These are phyloP conservation scores for Penicillium sp. DNA, from an alignment of 2,329 filamentous ascomycete species.

Conservation along the genomic window DNA sequence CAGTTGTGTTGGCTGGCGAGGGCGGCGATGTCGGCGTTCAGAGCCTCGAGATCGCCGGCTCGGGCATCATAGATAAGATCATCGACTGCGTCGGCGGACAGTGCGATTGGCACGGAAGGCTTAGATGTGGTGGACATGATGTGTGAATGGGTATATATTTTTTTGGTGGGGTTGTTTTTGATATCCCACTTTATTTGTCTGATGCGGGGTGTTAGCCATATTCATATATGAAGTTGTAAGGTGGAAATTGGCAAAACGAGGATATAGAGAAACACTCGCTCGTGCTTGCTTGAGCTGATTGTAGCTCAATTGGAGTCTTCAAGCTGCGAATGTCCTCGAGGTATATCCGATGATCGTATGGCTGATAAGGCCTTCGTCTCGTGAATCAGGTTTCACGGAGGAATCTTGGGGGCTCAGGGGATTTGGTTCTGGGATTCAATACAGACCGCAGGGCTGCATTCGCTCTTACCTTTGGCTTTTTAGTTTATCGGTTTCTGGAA, in stretches of 20 bases:
- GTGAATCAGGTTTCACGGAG: not conserved
- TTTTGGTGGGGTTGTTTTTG: constrained; percentile 7
- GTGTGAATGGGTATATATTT: constrained; percentile 7
- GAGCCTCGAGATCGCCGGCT: constrained; percentile 71
- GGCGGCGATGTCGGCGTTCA: constrained; percentile 61
- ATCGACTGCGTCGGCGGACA: constrained; percentile 81
- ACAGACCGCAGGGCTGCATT: not conserved
- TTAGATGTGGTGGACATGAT: constrained; percentile 21
- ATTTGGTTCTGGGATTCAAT: not conserved
- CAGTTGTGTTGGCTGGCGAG: constrained; percentile 65
- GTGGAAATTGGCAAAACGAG: not conserved
- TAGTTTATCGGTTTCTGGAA: constrained; percentile 8
- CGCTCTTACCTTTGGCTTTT: constrained; percentile 20
- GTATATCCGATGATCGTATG: constrained; percentile 12
- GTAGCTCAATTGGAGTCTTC: not conserved
- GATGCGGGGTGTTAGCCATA: constrained; percentile 1
- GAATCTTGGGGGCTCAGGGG: not conserved
- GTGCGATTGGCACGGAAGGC: constrained; percentile 31
- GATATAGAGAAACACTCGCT: not conserved
- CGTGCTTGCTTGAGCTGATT: not conserved
- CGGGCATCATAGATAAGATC: constrained; percentile 89
- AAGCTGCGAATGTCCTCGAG: not conserved
- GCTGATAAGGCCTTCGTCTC: constrained; percentile 16
- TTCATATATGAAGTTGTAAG: not conserved
- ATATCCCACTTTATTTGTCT: constrained; percentile 7